Conservation (phyloP, 176 grass and related monocot species). For the Musa beccarii region DNA sequence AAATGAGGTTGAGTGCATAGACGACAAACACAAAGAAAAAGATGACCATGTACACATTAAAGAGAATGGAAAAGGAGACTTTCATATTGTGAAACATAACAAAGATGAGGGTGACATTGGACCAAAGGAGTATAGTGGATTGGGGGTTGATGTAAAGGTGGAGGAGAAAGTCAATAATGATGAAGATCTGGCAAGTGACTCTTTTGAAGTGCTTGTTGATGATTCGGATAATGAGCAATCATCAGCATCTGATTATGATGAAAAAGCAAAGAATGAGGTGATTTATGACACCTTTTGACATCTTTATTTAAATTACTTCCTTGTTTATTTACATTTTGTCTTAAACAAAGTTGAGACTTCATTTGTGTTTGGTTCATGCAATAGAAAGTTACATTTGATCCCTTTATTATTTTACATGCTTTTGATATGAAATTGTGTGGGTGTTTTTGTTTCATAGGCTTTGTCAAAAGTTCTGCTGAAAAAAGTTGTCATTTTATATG, state of each 20-base stretch:
- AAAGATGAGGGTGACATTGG: constrained; percentile 1
- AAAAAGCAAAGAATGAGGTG: constrained; percentile 55
- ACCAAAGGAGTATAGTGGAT: background rate
- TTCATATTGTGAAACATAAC: background rate
- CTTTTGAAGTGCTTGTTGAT: constrained; percentile 41
- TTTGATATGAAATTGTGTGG: background rate
- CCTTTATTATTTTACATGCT: background rate
- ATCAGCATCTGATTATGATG: constrained; percentile 32
- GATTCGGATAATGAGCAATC: constrained; percentile 53
- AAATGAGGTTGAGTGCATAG: background rate
- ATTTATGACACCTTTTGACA: background rate
- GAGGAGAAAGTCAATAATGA: constrained; percentile 9
- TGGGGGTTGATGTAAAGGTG: background rate
- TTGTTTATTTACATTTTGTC: background rate
- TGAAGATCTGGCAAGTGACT: constrained; percentile 36
- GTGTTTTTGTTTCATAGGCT: background rate
- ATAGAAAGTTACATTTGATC: background rate
- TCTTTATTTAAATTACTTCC: background rate
- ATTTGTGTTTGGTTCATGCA: background rate
- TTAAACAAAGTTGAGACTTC: background rate
- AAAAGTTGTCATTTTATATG: background rate
- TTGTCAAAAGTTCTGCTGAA: background rate
- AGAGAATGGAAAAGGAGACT: background rate
- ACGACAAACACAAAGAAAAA: background rate
- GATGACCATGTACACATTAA: background rate